phyloP scores from a whole-genome alignment of 306 rosid species.

The Erythrophleum fordii region DNA sequence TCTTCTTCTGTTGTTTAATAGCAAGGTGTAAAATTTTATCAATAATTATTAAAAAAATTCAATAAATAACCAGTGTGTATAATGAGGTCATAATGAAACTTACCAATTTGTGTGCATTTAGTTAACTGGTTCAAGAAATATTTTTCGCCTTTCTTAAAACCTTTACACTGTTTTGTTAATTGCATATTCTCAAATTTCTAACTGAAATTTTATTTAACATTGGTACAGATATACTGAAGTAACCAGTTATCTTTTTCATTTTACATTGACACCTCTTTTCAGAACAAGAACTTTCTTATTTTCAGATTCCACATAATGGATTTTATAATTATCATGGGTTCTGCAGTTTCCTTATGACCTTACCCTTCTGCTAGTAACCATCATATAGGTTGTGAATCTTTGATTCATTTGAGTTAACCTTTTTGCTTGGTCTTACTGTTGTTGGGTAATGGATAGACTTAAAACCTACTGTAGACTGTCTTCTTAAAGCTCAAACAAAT shows the following conservation, averaged over 20 bases:
- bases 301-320: neutral
- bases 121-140: neutral
- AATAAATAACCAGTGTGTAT: too few species aligned
- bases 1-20: neutral
- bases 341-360: neutral
- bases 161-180: neutral
- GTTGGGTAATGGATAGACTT: neutral
- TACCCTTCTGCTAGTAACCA: neutral
- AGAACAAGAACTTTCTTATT: slow-evolving; percentile 16
- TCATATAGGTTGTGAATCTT: neutral
- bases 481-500: neutral
- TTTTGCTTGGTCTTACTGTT: neutral
- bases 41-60: too few species aligned
- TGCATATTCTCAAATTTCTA: too few species aligned
- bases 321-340: neutral
- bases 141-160: too few species aligned
- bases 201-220: too few species aligned
- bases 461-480: slow-evolving; percentile 8
- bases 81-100: neutral
- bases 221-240: too few species aligned
- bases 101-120: neutral
- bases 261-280: too few species aligned
- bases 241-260: too few species aligned
- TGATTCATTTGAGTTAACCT: slow-evolving; percentile 8
- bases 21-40: neutral